Conservation (phyloP, 495 filamentous ascomycete species). For the Penicillium argentinense region DNA sequence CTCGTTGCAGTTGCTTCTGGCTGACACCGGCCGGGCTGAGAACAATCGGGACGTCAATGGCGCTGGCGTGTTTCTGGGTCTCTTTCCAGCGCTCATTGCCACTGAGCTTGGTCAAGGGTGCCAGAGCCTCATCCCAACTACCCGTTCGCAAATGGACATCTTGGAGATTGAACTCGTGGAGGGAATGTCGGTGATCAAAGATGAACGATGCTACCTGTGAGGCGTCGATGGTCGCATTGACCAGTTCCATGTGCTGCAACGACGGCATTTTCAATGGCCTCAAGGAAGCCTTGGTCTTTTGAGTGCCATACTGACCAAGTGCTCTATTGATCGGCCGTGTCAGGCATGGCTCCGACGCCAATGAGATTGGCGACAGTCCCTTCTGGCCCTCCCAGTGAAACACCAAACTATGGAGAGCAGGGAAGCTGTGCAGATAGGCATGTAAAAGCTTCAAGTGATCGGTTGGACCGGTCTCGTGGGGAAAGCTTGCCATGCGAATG, state of each 20-base stretch:
- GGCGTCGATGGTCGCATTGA: slow-evolving; percentile 66
- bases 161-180: slow-evolving; percentile 72
- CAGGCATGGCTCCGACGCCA: slow-evolving; percentile 62
- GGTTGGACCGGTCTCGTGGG: slow-evolving; percentile 53
- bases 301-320: not conserved
- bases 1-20: slow-evolving; percentile 19
- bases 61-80: slow-evolving; percentile 37
- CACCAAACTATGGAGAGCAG: slow-evolving; percentile 58
- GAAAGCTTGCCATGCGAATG: slow-evolving; percentile 65
- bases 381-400: slow-evolving; percentile 72
- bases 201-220: slow-evolving; percentile 64
- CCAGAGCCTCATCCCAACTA: slow-evolving; percentile 74
- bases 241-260: slow-evolving; percentile 61
- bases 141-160: slow-evolving; percentile 62
- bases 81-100: slow-evolving; percentile 53
- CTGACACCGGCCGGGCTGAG: slow-evolving; percentile 21
- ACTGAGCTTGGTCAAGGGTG: slow-evolving; percentile 58
- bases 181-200: slow-evolving; percentile 55
- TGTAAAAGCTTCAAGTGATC: slow-evolving; percentile 78
- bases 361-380: slow-evolving; percentile 64
- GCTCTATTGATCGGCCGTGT: slow-evolving; percentile 34
- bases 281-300: slow-evolving; percentile 14
- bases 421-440: slow-evolving; percentile 66
- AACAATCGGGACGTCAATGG: slow-evolving; percentile 34
- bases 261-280: slow-evolving; percentile 55